Conservation (phyloP, 306 rosid genomes). For the Comarum palustre region DNA sequence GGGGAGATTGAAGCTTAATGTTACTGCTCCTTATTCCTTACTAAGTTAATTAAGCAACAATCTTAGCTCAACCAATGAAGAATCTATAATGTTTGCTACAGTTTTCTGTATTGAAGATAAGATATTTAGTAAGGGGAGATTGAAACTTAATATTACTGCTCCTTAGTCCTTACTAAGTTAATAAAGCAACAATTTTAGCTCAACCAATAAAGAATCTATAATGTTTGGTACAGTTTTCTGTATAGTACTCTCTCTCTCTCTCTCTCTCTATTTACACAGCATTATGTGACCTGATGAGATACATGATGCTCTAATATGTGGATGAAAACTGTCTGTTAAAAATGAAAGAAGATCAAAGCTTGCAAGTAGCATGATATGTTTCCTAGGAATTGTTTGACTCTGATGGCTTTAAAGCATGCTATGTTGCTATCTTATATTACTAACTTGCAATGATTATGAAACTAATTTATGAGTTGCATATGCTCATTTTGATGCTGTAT, state of each 20-base stretch:
- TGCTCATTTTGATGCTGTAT: conserved; percentile 4
- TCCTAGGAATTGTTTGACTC: not conserved
- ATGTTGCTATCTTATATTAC: not conserved
- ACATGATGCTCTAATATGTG: not conserved
- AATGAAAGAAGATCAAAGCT: not conserved
- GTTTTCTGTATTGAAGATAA: not conserved
- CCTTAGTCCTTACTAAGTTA: not conserved
- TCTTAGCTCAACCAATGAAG: not conserved
- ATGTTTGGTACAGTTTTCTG: not conserved
- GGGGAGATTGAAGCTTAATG: not conserved
- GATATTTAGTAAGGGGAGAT: too few species aligned
- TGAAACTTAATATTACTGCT: not conserved
- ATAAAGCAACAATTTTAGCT: not conserved
- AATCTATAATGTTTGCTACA: not conserved
- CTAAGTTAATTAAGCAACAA: not conserved
- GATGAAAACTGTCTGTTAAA: not conserved
- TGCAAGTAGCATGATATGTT: not conserved
- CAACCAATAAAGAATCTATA: not conserved
- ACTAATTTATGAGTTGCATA: not conserved
- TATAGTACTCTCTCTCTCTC: not conserved
- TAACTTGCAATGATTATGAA: not conserved
- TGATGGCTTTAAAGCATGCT: not conserved
- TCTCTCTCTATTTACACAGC: not conserved
- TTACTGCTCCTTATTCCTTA: not conserved
- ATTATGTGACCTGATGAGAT: not conserved